Base-by-base conservation (phyloP, 805 yeast genomes). In the Starmera amethionina region DNA sequence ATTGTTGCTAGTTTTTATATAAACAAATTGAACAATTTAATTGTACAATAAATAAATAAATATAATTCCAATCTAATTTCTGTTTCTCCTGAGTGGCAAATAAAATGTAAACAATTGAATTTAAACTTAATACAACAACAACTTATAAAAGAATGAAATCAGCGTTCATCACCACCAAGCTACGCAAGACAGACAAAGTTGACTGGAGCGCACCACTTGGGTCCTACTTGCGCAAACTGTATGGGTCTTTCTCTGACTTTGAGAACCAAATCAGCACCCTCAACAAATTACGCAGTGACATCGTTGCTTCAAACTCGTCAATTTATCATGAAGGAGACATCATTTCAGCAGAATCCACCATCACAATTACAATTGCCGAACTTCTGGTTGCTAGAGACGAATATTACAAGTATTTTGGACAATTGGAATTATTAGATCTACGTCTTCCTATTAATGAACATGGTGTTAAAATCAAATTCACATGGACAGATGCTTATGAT, bases 401-500 rank as follows among this genome's bases (percentile, higher is more conserved):
- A 15, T 69, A 79, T 47, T 79, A 75, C 55, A 72, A 73, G 40
- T 90, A 90, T 59, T 87, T 79, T 54, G 84, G 85, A 13, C 93
- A 82, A 55, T 58, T 93, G 45, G 96, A 89, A 53, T 72, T 86
- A 11, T 62, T 93, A 37, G 88, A 83, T 45, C 61, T 86, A 47
- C 67, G 97, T 40, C 59, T 90, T 16, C 93, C 96, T 1, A 69
- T 79, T 42, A 68, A 67, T 39, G 63, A 71, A n/a, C 59, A 64
- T 4, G 73, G 69, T n/a, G 70, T 79, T 43, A 67, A 70, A 42
- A 55, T 82, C 10, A 70, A 72, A 40, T 90, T 89, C 57, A 69
- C 76, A 0, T 90, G 97, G 97, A 62, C 63, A 47, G 95, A 89
- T 55, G 81, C 93, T 5, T 84, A 79, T 52, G 63, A 67, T 39